A percentile compares a stretch with the other conserved stretches of the same genome.
Conservation (phyloP, 176 grass and related monocot species). For the Eragrostis nindensis region DNA sequence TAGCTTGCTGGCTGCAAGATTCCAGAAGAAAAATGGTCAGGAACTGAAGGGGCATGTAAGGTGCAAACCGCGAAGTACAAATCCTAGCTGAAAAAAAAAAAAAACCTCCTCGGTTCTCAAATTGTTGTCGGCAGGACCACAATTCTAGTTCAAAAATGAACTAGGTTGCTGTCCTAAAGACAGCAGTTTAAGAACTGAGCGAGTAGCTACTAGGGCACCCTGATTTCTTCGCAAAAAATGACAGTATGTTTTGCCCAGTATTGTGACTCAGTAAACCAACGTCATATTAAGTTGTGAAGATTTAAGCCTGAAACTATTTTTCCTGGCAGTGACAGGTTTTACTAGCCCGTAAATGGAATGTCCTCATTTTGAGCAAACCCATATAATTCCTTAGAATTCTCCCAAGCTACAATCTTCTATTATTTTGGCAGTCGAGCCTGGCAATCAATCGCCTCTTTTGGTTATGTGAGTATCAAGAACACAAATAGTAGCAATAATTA, state of each 20-base stretch:
- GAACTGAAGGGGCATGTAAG: neutral
- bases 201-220: neutral
- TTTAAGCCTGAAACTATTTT: neutral
- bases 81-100: too few relatives aligned
- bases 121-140: too few relatives aligned
- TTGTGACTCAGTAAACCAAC: neutral
- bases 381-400: neutral
- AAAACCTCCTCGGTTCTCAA: too few relatives aligned
- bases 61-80: too few relatives aligned
- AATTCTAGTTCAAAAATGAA: too few relatives aligned
- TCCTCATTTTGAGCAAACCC: neutral
- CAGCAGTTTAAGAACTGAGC: too few relatives aligned
- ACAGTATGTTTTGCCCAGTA: neutral
- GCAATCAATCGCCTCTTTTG: neutral
- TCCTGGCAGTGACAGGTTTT: neutral
- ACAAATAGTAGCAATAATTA: neutral
- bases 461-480: neutral
- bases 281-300: neutral
- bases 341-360: neutral
- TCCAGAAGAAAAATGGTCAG: neutral
- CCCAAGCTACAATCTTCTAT: neutral
- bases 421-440: neutral
- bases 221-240: neutral
- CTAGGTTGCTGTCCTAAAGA: too few relatives aligned
- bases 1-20: neutral